These are phyloP conservation scores for Colletotrichum ledebouriae DNA, from an alignment of 2,329 filamentous ascomycete species.

Conservation along the genomic window DNA sequence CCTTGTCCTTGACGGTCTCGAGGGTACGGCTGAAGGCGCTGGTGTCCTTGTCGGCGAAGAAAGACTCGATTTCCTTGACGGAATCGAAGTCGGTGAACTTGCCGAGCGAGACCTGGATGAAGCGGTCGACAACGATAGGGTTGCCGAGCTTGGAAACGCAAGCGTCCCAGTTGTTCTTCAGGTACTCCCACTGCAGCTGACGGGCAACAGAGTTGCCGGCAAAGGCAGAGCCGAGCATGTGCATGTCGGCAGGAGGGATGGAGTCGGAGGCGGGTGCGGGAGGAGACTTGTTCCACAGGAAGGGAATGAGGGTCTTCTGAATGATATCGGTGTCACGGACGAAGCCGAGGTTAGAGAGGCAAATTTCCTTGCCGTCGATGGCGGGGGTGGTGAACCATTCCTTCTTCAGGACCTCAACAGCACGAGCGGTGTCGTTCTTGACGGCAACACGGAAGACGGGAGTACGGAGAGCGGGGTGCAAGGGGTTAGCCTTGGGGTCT, in stretches of 20 bases:
- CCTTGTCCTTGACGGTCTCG: conserved; percentile 86
- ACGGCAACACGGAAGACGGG: conserved; percentile 86
- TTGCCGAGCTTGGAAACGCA: conserved; percentile 82
- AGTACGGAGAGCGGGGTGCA: conserved; percentile 85
- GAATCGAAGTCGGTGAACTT: conserved; percentile 81
- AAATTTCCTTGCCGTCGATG: conserved; percentile 92
- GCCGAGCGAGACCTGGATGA: conserved; percentile 81
- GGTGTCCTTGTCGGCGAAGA: conserved; percentile 90
- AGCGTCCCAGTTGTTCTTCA: conserved; percentile 85
- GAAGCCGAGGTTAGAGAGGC: conserved; percentile 80
- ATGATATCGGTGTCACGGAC: conserved; percentile 79
- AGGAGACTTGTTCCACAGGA: conserved; percentile 78
- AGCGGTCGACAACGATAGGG: conserved; percentile 90
- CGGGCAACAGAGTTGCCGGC: conserved; percentile 80
- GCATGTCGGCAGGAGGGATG: conserved; percentile 90
- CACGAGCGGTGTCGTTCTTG: conserved; percentile 74
- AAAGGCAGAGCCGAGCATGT: conserved; percentile 81
- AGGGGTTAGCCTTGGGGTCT: conserved; percentile 74
- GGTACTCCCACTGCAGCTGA: conserved; percentile 84
- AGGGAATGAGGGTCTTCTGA: conserved; percentile 75
- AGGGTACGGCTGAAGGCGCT: conserved; percentile 88
- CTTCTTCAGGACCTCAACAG: conserved; percentile 82
- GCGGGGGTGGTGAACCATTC: conserved; percentile 88
- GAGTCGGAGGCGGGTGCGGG: conserved; percentile 64
- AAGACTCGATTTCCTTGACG: conserved; percentile 82